Evolutionary conservation across 2,329 filamentous ascomycete genomes (phyloP), one percentile per base, ranked within the genome.

Genomic region (Phaeosphaeriaceae sp.): DNA sequence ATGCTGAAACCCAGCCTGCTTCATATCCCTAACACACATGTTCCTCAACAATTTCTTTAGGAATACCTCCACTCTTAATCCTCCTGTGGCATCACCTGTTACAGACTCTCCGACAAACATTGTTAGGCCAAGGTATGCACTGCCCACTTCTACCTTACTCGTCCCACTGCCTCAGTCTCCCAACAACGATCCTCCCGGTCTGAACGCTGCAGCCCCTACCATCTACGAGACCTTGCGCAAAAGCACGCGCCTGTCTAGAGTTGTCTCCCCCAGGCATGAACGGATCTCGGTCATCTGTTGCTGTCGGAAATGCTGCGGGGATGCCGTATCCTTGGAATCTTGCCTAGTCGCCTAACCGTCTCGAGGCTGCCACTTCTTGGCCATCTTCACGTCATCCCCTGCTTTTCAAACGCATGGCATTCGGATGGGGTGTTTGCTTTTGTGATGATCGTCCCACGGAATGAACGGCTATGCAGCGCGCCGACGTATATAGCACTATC

Each of bases 91-190:
- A 48, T 47, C 35, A 42, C 50, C 52, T 60, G 56, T 50, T 58
- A 53, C 55, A 46, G 26, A 34, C 13, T 50, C 50, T 64, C 52
- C 46, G 48, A 66, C 62, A 39, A 16, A 29, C 42, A 32, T 16
- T 53, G 59, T 64, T 46, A 58, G 52, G 60, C 59, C 59, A 60
- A 61, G 59, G 33, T 17, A 34, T 46, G 38, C 46, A 53, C 39
- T 21, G 41, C 43, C 36, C 38, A 32, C 48, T 41, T 41, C 26
- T 15, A n/a, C 38, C 36, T 36, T 41, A 39, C 32, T 40, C 39
- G 26, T 41, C 32, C 20, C 1, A 13, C 28, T 29, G 28, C 12
- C 29, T 23, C 36, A 21, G 29, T 37, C 38, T 40, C 34, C 21
- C 36, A 20, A 33, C n/a, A 40, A 39, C 17, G 21, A 26, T 29